Conservation (phyloP, 2,329 filamentous ascomycete species). For the Beauveria sp. region DNA sequence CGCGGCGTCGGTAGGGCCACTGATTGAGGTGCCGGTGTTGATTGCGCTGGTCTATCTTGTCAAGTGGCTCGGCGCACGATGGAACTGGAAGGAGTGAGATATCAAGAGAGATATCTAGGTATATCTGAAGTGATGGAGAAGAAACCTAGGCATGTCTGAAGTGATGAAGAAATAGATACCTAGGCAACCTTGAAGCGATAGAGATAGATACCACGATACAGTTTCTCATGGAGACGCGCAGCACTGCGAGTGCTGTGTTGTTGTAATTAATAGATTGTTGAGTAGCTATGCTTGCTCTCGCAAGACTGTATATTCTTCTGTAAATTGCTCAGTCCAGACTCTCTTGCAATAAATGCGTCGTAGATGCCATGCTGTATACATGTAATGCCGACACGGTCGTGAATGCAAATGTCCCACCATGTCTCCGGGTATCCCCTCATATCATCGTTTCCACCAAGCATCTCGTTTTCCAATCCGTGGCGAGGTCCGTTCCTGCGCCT, state of each 20-base stretch:
- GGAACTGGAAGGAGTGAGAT: conserved; percentile 9
- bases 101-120: not conserved
- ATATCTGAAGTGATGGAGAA: too few species aligned
- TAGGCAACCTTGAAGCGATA: too few species aligned
- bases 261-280: not conserved
- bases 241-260: not conserved
- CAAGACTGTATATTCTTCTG: not conserved
- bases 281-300: not conserved
- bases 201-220: too few species aligned
- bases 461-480: not conserved
- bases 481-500: not conserved
- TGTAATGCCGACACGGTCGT: not conserved
- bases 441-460: not conserved
- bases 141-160: too few species aligned
- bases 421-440: not conserved
- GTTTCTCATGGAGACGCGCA: too few species aligned
- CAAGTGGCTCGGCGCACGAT: not conserved
- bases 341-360: not conserved
- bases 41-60: conserved; percentile 56
- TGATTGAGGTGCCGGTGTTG: conserved; percentile 72
- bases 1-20: conserved; percentile 65
- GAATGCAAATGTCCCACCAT: not conserved
- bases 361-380: not conserved
- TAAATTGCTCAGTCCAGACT: not conserved
- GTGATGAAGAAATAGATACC: too few species aligned